Evolutionary conservation across 805 yeast species (phyloP), one percentile per base, ranked within the genome.

Genomic region (Kodamaea kaohsiungensis): DNA sequence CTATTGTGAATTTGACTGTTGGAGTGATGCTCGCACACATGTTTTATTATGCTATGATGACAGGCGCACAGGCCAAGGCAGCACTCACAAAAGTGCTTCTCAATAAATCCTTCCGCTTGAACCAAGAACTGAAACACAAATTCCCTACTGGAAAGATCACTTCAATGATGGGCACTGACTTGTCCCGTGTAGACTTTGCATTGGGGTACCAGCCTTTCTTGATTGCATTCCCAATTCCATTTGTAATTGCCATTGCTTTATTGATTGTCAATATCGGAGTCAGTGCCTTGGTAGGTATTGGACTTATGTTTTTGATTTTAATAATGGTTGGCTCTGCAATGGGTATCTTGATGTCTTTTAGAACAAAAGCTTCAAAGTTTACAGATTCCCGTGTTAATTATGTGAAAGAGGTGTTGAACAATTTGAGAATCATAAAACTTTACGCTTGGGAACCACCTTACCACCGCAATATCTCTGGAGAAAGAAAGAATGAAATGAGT

Each of bases 361-460:
- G 52, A 35, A 37, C 37, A 3, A 37, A 68, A n/a, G 86, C 90
- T 7, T 83, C 83, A 54, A 71, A 70, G 1, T 82, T 73, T 62
- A 92, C 97, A 1, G 98, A 92, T 68, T 69, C 73, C 17, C 84
- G 98, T 64, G 90, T 92, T 16, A 79, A 84, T 45, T 77, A 82
- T 46, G 85, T 91, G 67, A 86, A 89, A 59, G 98, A 92, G 68
- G 82, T 91, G 25, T 75, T 92, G 59, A 84, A 81, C 63, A 84
- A 88, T 59, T 82, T 92, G 78, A 89, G 88, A 64, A 79, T 87
- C 66, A 89, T 92, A 67, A 92, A 92, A 72, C 88, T 81, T 66
- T 92, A 91, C 67, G 89, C 96, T 0, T 92, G 97, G 97, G 98
- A 92, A 70, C 77, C 76, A 30, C 91, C 97, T 1, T 92, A 90